phyloP scores from a whole-genome alignment of 106 monocot species.

The Alisma plantagoaquatica region DNA sequence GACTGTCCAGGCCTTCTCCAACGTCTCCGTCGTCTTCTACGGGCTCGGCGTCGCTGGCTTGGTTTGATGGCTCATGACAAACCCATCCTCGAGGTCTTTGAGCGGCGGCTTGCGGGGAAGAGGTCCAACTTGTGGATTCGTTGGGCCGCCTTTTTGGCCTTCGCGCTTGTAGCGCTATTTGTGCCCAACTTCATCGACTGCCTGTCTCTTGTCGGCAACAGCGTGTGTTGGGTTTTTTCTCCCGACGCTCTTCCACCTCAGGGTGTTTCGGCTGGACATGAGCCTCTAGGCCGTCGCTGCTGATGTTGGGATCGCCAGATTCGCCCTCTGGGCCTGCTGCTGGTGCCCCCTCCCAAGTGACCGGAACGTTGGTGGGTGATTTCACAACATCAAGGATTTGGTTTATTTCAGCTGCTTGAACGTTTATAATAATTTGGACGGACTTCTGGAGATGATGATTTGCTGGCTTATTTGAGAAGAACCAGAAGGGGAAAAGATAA shows the following conservation, averaged over 20 bases:
- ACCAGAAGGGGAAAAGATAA: no score
- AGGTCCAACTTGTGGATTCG: constrained; percentile 21
- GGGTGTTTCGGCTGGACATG: constrained; percentile 19
- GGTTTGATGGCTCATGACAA: constrained; percentile 32
- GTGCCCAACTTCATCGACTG: constrained; percentile 38
- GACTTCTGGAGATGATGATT: no score
- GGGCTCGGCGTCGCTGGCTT: constrained; percentile 31
- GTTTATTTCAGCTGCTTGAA: no score
- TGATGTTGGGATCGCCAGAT: constrained; percentile 14
- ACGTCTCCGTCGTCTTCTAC: constrained; percentile 26
- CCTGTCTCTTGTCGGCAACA: constrained; percentile 34
- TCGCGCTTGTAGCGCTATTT: constrained; percentile 19
- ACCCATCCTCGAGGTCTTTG: constrained; percentile 33
- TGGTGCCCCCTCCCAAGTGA: no score
- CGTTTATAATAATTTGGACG: no score
- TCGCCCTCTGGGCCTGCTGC: no score
- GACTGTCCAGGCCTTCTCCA: constrained; percentile 8
- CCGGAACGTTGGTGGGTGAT: no score
- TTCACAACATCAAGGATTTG: no score
- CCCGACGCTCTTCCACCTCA: constrained; percentile 30
- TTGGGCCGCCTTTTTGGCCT: constrained; percentile 18
- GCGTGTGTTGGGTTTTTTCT: constrained; percentile 33
- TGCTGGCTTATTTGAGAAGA: no score
- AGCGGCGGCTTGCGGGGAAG: constrained; percentile 19
- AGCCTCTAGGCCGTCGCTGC: constrained; percentile 3